Evolutionary conservation across 2,329 filamentous ascomycete genomes (phyloP).

Genomic region (Purpureocillium lavendulum): DNA sequence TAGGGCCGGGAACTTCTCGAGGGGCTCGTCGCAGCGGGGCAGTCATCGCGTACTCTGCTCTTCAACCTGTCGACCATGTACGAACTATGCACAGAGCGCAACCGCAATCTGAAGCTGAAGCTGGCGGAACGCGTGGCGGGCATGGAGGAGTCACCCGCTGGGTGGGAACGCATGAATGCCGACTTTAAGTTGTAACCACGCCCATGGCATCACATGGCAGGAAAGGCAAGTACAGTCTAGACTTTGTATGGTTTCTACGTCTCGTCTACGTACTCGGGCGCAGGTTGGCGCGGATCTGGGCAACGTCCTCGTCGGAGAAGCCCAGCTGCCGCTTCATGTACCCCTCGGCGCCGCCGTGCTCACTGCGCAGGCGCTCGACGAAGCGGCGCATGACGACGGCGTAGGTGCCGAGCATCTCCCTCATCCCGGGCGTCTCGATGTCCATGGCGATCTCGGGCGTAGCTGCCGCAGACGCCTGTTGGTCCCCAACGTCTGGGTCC

Average conservation of each 20-base stretch:
- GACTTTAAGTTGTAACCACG: constrained; percentile 64
- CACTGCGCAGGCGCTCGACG: not conserved
- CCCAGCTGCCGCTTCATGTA: constrained; percentile 1
- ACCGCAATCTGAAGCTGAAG: constrained; percentile 58
- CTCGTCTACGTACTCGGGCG: not conserved
- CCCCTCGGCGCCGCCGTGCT: not conserved
- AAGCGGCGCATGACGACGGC: constrained; percentile 2
- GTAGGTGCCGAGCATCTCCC: not conserved
- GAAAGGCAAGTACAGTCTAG: not conserved
- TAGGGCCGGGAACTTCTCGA: constrained; percentile 62
- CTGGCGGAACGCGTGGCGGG: constrained; percentile 63
- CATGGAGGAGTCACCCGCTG: constrained; percentile 44
- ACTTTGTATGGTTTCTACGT: too few relatives aligned
- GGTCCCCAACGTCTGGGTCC: too few relatives aligned
- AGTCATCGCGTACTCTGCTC: constrained; percentile 68
- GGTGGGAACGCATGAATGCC: constrained; percentile 62
- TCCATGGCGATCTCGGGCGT: not conserved
- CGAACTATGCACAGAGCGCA: constrained; percentile 78
- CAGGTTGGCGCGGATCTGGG: not conserved
- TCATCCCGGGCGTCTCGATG: not conserved
- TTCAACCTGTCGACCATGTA: constrained; percentile 91
- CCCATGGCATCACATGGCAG: not conserved
- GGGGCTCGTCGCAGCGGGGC: constrained; percentile 49
- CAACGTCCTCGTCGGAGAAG: not conserved
- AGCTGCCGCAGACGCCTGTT: too few relatives aligned